Evolutionary conservation across 345 rosid genomes (phyloP).

Genomic region (Eucalyptus marginata): DNA sequence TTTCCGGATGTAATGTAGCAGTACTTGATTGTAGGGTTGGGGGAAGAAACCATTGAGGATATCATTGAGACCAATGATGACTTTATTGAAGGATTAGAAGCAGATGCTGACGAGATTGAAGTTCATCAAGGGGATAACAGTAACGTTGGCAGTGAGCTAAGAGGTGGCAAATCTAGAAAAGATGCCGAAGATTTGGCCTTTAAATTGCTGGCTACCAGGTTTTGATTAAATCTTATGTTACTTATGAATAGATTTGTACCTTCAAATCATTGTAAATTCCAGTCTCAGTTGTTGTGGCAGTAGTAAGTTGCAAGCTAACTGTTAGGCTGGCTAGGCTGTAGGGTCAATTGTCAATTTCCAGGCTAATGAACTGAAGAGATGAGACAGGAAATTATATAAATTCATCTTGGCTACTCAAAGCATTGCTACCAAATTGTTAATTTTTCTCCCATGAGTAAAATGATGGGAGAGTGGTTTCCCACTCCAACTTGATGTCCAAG

Average conservation of each 20-base stretch:
- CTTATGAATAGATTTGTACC: not conserved
- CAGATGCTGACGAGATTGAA: conserved; percentile 15
- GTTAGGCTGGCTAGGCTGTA: not conserved
- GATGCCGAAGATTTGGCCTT: conserved; percentile 57
- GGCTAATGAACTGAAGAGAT: not conserved
- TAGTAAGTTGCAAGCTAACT: not conserved
- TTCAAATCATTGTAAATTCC: not conserved
- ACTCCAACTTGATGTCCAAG: not conserved
- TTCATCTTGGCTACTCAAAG: not conserved
- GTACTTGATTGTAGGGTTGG: not conserved
- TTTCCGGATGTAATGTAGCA: not conserved
- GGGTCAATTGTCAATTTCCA: not conserved
- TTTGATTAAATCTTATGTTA: not conserved
- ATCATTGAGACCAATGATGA: not conserved
- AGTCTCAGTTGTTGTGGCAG: not conserved
- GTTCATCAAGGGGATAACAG: conserved; percentile 3
- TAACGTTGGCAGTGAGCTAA: not conserved
- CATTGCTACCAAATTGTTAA: not conserved
- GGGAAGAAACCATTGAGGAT: conserved; percentile 9
- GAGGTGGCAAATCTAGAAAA: conserved; percentile 14
- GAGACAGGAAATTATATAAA: not conserved
- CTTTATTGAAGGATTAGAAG: conserved; percentile 11
- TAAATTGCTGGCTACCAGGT: conserved; percentile 59
- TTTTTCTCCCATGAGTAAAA: not conserved
- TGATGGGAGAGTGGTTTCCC: not conserved